Evolutionary conservation across 2,329 filamentous ascomycete species (phyloP).

Genomic region (Fusarium sp.): DNA sequence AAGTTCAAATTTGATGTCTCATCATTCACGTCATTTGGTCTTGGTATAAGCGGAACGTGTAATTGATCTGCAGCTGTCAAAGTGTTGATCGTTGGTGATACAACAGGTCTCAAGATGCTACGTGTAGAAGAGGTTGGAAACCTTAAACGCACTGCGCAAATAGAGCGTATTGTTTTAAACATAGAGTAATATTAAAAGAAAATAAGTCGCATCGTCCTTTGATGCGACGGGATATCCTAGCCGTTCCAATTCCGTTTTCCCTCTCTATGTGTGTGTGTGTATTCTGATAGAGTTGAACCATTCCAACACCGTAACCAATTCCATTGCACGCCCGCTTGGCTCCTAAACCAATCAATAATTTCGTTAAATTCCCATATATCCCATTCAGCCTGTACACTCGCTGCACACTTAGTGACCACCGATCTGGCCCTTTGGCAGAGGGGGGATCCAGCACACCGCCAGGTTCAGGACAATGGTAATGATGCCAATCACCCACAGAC

Average conservation of each 20-base stretch:
- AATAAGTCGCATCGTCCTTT: conserved; percentile 12
- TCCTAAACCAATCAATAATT: conserved; percentile 7
- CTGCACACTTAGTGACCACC: conserved; percentile 46
- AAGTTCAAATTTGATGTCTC: conserved; percentile 18
- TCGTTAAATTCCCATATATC: conserved; percentile 1
- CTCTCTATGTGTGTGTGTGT: background rate
- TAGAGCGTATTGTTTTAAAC: background rate
- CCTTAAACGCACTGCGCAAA: no score
- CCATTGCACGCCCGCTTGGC: conserved; percentile 16
- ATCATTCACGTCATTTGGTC: conserved; percentile 26
- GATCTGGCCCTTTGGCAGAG: conserved; percentile 64
- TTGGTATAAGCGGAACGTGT: background rate
- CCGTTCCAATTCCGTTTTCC: conserved; percentile 5
- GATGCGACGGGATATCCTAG: conserved; percentile 28
- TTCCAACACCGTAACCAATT: conserved; percentile 5
- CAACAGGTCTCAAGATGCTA: background rate
- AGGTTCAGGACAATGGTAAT: conserved; percentile 80
- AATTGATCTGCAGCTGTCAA: conserved; percentile 7
- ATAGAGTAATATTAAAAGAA: conserved; percentile 6
- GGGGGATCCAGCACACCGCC: conserved; percentile 67
- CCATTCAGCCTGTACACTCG: background rate
- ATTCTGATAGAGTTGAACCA: background rate
- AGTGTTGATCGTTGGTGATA: background rate
- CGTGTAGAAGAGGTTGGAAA: background rate
- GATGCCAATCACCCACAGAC: conserved; percentile 85